These are phyloP conservation scores for Solanum tarijense DNA, from an alignment of 257 asterid species.

Conservation along the genomic window DNA sequence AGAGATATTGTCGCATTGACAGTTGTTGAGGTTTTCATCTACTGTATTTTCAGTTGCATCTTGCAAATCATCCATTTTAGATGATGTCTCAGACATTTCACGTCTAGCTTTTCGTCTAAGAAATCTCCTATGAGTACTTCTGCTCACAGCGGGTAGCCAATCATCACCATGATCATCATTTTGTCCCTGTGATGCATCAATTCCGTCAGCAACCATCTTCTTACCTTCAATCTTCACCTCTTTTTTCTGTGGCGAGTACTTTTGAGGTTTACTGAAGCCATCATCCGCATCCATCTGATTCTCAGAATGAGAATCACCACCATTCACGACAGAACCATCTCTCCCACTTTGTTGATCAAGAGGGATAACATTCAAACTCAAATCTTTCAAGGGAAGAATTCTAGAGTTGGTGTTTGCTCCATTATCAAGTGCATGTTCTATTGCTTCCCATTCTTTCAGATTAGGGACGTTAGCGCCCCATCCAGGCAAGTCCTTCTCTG, in stretches of 20 bases:
- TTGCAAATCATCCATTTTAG: constrained; percentile 31
- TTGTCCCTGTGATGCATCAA: constrained; percentile 89
- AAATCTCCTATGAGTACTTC: constrained; percentile 84
- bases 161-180: constrained; percentile 52
- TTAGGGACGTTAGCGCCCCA: constrained; percentile 98
- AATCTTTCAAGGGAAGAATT: constrained; percentile 66
- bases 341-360: constrained; percentile 27
- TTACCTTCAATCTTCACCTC: constrained; percentile 77
- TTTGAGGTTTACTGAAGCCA: constrained; percentile 34
- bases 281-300: constrained; percentile 30
- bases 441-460: constrained; percentile 94
- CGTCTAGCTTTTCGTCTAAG: constrained; percentile 89
- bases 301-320: constrained; percentile 25
- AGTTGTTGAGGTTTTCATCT: constrained; percentile 31
- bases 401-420: constrained; percentile 43
- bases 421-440: constrained; percentile 49
- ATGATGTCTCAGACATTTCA: constrained; percentile 34
- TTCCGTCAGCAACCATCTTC: constrained; percentile 74
- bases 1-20: constrained; percentile 38
- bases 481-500: constrained; percentile 92
- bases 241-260: constrained; percentile 32
- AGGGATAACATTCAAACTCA: constrained; percentile 36
- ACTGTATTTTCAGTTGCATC: constrained; percentile 23
- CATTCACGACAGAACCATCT: constrained; percentile 30
- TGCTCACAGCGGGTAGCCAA: constrained; percentile 89